Base-by-base conservation (phyloP, 768 basidiomycete genomes). In the Gautieria morchelliformis region DNA sequence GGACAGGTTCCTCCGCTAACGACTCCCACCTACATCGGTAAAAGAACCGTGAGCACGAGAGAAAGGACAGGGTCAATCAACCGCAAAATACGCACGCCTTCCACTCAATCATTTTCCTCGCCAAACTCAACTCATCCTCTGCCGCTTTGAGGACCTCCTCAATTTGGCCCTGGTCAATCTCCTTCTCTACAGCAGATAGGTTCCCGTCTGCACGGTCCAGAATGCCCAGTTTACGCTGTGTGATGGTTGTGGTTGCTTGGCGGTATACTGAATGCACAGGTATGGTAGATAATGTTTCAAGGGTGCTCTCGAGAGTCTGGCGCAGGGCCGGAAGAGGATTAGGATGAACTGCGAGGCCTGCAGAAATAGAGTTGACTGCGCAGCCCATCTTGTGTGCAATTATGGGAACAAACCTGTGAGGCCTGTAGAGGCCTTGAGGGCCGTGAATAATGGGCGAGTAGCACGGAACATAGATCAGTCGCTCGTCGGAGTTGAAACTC, bases 221-320 rank as follows among this genome's bases (percentile, higher is more conserved):
- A 57, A 90, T 78, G 65, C 74, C 78, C 59, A 95, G 78, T 66
- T 89, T 89, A 67, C 82, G 83, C 62, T 80, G 80, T n/a, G 85
- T 87, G 64, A 94, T 79, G 9, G 87, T 85, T 71, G 94, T 90
- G 32, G 83, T 84, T 54, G 88, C 84, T 71, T 95, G 93, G 58
- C 90, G 84, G 73, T 97, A 98, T 47, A 91, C 84, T 63, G 90
- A 89, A 52, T 85, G 80, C 60, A 76, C 70, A n/a, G 94, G 94
- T 59, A 96, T 80, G 56, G 77, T 70, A 9, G 78, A 72, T 52
- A 95, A 80, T 6, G 77, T 70, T 32, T 79, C 69, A 54, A 96
- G 82, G 6, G 93, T 96, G 52, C 80, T 75, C 65, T 84, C 74
- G 76, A 94, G 95, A 49, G 85, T 85, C 63, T 79, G 73, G 53